phyloP scores from a whole-genome alignment of 2,329 filamentous ascomycete species.

The Akanthomyces lecanii region DNA sequence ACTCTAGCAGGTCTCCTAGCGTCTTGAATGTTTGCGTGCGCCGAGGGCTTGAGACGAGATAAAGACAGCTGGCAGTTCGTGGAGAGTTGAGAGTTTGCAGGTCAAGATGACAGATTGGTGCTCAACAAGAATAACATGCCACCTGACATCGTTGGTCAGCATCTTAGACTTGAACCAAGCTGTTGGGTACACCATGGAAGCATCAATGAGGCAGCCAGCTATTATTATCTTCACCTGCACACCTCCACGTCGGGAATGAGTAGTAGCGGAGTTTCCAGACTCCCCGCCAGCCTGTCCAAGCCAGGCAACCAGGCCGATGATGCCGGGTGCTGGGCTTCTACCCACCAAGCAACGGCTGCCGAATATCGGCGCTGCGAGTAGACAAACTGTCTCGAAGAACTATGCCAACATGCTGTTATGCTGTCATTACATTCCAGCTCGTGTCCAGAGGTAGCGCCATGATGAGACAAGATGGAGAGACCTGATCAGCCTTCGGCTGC shows the following conservation, averaged over 20 bases:
- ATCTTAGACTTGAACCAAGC: background rate
- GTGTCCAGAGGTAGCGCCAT: background rate
- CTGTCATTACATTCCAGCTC: constrained; percentile 22
- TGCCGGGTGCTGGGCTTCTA: background rate
- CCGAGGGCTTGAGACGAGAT: background rate
- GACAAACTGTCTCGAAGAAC: background rate
- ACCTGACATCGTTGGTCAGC: background rate
- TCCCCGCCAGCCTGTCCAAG: background rate
- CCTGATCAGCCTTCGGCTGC: constrained; percentile 2
- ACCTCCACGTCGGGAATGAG: background rate
- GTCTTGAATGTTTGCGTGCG: background rate
- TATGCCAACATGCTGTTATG: constrained; percentile 19
- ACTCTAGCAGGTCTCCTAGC: background rate
- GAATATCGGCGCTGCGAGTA: background rate
- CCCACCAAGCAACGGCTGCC: background rate
- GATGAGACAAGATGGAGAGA: constrained; percentile 13
- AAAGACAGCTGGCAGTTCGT: background rate
- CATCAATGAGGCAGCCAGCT: background rate
- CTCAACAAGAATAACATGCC: background rate
- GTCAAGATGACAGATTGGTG: background rate
- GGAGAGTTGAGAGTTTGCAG: background rate
- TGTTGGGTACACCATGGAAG: background rate
- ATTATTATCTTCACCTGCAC: background rate
- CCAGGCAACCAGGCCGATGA: background rate
- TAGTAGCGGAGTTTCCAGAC: background rate